Base-by-base conservation (phyloP, 768 basidiomycete species). In the Tylopilus sp. region DNA sequence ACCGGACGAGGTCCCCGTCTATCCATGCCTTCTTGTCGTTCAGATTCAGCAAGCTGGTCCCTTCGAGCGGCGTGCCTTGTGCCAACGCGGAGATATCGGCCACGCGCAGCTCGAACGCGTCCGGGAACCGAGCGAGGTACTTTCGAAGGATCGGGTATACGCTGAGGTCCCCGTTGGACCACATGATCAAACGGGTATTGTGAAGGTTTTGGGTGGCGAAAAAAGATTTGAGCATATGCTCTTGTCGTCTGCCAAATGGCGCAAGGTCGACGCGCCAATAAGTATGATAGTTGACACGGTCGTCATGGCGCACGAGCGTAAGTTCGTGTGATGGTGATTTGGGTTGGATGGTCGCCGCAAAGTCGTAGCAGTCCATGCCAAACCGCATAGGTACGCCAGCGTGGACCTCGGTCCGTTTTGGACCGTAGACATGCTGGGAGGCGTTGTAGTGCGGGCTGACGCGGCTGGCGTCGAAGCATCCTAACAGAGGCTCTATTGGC, bases 211-310 rank as follows among this genome's bases (percentile, higher is more conserved):
- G 96, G 6, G 95, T 98, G 3, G 93, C 90, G 55, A 98, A 91
- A 68, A 95, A 95, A 3, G 92, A 92, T 63, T 91, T 88, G 66
- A 98, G 80, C 78, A 96, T 90, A 75, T 84, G 86, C 65, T 92
- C 89, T 63, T 98, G 94, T 24, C 95, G 79, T 50, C 81, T 77
- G 3, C 78, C 84, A 60, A 98, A 93, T 1, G 85, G 76, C 0
- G 85, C 84, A 36, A 98, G 82, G 73, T 98, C 95, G 52, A 81
- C 82, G 14, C 96, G 79, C 96, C 96, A 98, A 69, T 98, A 98
- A 1, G 92, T 87, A 70, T 98, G 96, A 65, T 84, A 96, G 48
- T 84, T 81, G 13, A 81, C 79, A 19, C 82, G 80, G 19, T 76
- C 73, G 14, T 78, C 77, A 9, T 54, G 53, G 22, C 51, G 36